Conservation (phyloP, 176 grass and related monocot genomes). For the Triticum timopheevii region DNA sequence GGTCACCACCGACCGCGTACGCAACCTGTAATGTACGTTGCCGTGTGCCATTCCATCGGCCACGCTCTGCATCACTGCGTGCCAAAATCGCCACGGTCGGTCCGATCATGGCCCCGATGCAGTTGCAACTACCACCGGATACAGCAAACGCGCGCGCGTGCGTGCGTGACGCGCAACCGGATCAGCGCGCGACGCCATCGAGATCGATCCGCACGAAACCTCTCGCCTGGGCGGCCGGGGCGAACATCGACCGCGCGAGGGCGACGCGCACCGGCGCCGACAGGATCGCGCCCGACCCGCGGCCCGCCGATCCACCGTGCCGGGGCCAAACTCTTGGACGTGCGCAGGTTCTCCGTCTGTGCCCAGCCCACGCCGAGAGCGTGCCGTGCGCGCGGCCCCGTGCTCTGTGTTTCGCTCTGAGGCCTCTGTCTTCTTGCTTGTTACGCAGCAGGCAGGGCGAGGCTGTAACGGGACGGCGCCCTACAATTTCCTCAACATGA, state of each 20-base stretch:
- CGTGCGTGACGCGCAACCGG: neutral
- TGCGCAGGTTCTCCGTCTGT: neutral
- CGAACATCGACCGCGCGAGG: neutral
- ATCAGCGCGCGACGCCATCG: neutral
- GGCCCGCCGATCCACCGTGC: neutral
- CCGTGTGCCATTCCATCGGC: neutral
- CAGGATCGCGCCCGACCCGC: neutral
- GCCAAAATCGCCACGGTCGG: neutral
- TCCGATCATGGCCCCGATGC: neutral
- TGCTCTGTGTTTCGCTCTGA: neutral
- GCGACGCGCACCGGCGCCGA: slow-evolving; percentile 5
- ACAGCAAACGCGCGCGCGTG: neutral
- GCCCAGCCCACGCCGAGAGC: neutral
- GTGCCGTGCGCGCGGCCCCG: neutral
- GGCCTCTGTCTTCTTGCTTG: neutral
- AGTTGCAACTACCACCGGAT: neutral
- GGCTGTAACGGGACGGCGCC: neutral
- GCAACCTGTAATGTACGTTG: neutral
- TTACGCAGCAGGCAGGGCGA: neutral
- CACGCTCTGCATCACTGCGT: neutral
- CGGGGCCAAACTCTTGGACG: neutral
- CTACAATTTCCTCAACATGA: too few species aligned
- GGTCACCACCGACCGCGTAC: too few species aligned
- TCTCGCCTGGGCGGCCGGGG: too few species aligned
- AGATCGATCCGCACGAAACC: neutral